Evolutionary conservation across 495 filamentous ascomycete species (phyloP), one percentile per base, ranked within the genome.

Genomic region (Pseudevernia furfuracea): DNA sequence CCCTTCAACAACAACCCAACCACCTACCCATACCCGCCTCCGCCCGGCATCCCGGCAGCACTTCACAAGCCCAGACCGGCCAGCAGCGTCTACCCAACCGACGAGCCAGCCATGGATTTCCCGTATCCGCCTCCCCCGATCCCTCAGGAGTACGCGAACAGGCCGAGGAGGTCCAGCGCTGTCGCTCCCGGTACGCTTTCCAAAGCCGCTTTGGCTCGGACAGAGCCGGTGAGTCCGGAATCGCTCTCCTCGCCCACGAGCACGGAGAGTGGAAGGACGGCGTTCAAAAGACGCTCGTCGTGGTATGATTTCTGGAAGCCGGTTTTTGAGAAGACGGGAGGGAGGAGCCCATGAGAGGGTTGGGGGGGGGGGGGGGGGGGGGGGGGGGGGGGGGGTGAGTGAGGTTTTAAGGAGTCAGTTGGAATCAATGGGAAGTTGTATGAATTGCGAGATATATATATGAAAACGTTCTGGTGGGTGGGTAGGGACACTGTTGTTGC

Each of bases 261-360:
- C 49, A 8, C 23, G 25, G 49, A 53, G 25, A 12, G 49, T 17
- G 28, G 12, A 19, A 17, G 49, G 49, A 49, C 2, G 46, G 46
- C 0, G 10, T 23, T 49, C 10, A 30, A 53, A 6, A 30, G 49
- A 8, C 49, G 49, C 23, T 53, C 49, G 28, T 53, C 49, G 25
- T 53, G 49, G 49, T 53, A 53, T 53, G 49, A 53, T 53, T 53
- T 53, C 28, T 53, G 49, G 49, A 53, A 53, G 25, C 49, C 49
- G 10, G 49, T 53, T 19, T 53, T 53, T 53, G 49, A 53, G 11
- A 11, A 11, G 15, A 3, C 25, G 25, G 28, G 49, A 12, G 49
- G 32, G 49, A 32, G n/a, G 28, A 32, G 49, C 12, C 25, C 49
- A 19, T 53, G 49, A 53, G 25, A 15, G 11, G 46, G 11, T 7